Base-by-base conservation (phyloP, 306 rosid species). In the Calophaca sinica region DNA sequence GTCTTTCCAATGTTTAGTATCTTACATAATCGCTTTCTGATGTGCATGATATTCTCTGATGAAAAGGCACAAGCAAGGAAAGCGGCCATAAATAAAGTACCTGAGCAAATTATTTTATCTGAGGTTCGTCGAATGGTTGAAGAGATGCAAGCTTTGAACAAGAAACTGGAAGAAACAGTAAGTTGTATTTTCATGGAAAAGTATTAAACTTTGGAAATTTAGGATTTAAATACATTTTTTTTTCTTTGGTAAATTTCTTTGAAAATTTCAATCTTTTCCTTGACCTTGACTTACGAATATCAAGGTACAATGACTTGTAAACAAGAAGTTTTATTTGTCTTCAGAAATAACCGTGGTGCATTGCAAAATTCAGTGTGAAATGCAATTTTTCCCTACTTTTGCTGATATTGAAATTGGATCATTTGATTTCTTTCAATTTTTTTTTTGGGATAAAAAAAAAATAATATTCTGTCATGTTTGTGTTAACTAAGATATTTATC, bases 81-180 rank as follows among this genome's bases (percentile, higher is more conserved):
- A 79, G 90, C 88, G 48, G 85, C 93, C 51, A 28, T 91, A 65
- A 88, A 87, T 78, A 88, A 84, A 88, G 72, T 90, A 36, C 98
- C 97, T 11, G 96, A 94, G 87, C 88, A 91, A 85, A 79, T 86
- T 80, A 88, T 94, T 79, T 54, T 94, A 69, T 70, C 88, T 8
- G 96, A 90, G 74, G 93, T 94, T 80, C 97, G 96, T 29, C 90
- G 90, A 9, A 94, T 94, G 98, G 96, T 94, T 39, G 96, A 86
- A 72, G 97, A 89, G 82, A 91, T 90, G 98, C 88, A 91, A 84
- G 69, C 68, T 61, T 71, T 91, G 66, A 94, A 94, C 76, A 94
- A 78, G 85, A 86, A 88, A 87, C 80, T 94, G 42, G 98, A 94
- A 79, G 90, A 91, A 68, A 88, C 96, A 0, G 98, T 91, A 82